phyloP scores from a whole-genome alignment of 129 eudicot species.

The Mikania micrantha region DNA sequence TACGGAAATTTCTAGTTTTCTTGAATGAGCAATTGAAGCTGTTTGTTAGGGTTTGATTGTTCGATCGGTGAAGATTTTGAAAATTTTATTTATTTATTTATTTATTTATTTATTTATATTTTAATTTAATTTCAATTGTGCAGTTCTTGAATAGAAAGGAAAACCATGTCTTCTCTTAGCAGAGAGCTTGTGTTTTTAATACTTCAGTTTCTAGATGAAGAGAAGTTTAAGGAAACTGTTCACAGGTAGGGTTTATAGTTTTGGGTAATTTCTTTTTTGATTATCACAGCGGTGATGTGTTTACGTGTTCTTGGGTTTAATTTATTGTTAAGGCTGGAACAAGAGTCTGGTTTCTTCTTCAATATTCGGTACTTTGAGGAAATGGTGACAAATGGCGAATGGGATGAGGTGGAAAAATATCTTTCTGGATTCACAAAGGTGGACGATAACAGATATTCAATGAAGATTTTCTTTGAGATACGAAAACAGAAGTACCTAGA shows the following conservation, averaged over 20 bases:
- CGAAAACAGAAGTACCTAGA: conserved; percentile 36
- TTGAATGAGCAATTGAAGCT: conserved; percentile 17
- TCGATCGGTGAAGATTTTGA: conserved; percentile 12
- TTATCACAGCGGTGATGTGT: not conserved
- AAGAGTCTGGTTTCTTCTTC: conserved; percentile 49
- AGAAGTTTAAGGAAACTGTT: conserved; percentile 36
- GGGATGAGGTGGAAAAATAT: conserved; percentile 59
- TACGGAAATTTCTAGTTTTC: conserved; percentile 5
- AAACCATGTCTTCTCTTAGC: conserved; percentile 40
- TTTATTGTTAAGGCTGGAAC: conserved; percentile 37
- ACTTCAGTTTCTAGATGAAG: conserved; percentile 38
- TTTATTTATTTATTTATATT: not conserved
- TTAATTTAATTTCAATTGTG: not conserved
- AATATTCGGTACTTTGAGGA: conserved; percentile 48
- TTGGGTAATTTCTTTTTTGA: not conserved
- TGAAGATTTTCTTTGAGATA: conserved; percentile 36
- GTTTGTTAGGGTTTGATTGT: conserved; percentile 23
- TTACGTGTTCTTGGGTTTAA: conserved; percentile 13
- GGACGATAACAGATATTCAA: conserved; percentile 34
- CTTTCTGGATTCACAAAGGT: conserved; percentile 36
- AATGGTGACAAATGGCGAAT: conserved; percentile 43
- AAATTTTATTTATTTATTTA: too few species aligned
- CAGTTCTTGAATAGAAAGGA: conserved; percentile 12
- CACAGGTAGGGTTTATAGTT: conserved; percentile 31
- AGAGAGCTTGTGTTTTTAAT: conserved; percentile 43